These are phyloP conservation scores for Saposhnikovia divaricata DNA, from an alignment of 129 eudicot species.

Conservation along the genomic window DNA sequence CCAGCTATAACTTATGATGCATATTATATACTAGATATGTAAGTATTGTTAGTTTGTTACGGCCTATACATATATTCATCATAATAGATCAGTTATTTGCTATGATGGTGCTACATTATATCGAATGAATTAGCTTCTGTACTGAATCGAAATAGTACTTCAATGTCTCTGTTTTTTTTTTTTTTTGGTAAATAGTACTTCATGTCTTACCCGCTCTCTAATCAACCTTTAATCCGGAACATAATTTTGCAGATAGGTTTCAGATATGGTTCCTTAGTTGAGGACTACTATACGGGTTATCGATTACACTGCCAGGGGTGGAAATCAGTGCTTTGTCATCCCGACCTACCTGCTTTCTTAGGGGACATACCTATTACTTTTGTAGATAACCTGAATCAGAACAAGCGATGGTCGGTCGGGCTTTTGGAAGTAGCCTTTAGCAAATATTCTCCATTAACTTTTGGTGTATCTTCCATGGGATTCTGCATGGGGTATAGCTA, in stretches of 20 bases:
- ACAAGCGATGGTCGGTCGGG: conserved; percentile 69
- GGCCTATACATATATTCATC: too few relatives aligned
- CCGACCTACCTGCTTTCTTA: conserved; percentile 63
- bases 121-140: too few relatives aligned
- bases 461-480: conserved; percentile 44
- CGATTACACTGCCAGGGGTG: conserved; percentile 72
- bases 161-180: too few relatives aligned
- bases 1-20: too few relatives aligned
- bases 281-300: conserved; percentile 75
- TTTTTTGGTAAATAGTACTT: too few relatives aligned
- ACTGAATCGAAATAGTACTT: too few relatives aligned
- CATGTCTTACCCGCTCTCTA: too few relatives aligned
- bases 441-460: conserved; percentile 37
- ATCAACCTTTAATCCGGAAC: too few relatives aligned
- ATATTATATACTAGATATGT: too few relatives aligned
- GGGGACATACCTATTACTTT: conserved; percentile 63
- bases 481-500: conserved; percentile 43
- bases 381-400: conserved; percentile 46
- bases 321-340: conserved; percentile 57
- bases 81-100: too few relatives aligned
- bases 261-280: conserved; percentile 68
- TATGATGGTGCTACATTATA: too few relatives aligned
- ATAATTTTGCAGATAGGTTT: conserved; percentile 49
- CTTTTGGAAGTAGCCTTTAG: conserved; percentile 52
- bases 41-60: too few relatives aligned